phyloP scores from a whole-genome alignment of 139 green algal species.

The Astrephomene gubernaculifera region DNA sequence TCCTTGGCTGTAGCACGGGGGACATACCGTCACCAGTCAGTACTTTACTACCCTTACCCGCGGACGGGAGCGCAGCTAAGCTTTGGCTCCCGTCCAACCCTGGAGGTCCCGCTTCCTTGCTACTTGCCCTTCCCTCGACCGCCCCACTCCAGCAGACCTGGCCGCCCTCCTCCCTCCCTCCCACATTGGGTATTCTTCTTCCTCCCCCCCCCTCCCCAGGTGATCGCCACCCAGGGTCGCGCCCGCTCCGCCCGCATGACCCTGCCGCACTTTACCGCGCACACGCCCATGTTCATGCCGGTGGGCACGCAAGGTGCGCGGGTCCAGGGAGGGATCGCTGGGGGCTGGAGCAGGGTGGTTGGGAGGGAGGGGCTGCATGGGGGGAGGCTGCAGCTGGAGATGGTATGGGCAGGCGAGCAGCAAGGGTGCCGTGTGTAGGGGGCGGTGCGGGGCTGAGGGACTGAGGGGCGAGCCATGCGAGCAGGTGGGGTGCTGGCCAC shows the following conservation, averaged over 20 bases:
- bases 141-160: background rate
- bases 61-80: too few relatives aligned
- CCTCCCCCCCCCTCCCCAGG: constrained; percentile 53
- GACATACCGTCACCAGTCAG: too few relatives aligned
- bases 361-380: background rate
- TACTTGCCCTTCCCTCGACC: background rate
- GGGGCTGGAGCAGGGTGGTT: background rate
- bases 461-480: background rate
- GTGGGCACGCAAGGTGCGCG: constrained; percentile 94
- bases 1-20: too few relatives aligned
- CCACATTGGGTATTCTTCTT: background rate
- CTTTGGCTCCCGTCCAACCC: background rate
- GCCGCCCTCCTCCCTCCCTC: background rate
- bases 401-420: background rate
- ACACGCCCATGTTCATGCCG: constrained; percentile 99
- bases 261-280: constrained; percentile 86
- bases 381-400: background rate
- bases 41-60: too few relatives aligned
- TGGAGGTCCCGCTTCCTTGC: too few relatives aligned
- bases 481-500: too few relatives aligned
- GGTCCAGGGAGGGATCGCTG: background rate
- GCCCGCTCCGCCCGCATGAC: constrained; percentile 83
- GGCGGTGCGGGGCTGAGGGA: background rate
- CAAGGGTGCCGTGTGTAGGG: background rate
- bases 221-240: constrained; percentile 76